Evolutionary conservation across 2,329 filamentous ascomycete genomes (phyloP), one percentile per base, ranked within the genome.

Genomic region (Lachnellula willkommii): DNA sequence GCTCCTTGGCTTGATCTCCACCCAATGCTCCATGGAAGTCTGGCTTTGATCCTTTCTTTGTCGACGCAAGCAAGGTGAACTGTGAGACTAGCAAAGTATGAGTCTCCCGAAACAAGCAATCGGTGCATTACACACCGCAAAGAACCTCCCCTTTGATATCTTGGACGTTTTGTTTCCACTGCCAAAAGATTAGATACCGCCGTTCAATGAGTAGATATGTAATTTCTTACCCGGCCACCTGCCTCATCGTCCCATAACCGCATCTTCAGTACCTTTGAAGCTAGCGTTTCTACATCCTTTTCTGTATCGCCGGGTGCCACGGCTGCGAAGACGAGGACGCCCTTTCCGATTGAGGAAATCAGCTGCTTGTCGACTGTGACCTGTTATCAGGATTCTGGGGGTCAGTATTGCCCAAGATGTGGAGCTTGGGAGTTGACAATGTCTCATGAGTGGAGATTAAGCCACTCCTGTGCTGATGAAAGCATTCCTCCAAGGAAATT

Each of bases 11-110:
- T 55, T 92, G 84, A 11, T 89, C 83, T 3, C 87, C 86, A 48
- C 83, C 83, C 59, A 93, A 86, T 5, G 94, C 92, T 12, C 88
- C 89, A 70, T 96, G 93, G 66, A 99, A 99, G 70, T 95, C 89
- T 36, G 94, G 95, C 72, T 95, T 97, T 69, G 85, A 92, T 60
- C 93, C 93, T 73, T 97, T 97, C 69, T 92, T 95, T n/a, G 92
- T 92, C 47, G 87, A 88, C 47, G 91, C 95, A 50, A 95, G 80
- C 9, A 99, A 81, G 2, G 94, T 99, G 70, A 99, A 99, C 74
- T 99, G 94, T 14, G 94, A 97, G 47, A 99, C 93, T 95, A 68
- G 15, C 17, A 20, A 14, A 50, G 8, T 26, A 51, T 62, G 12
- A 60, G 57, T 47, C 43, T n/a, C 24, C 15, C 11, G 36, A 6